These are phyloP conservation scores for Tetrapisispora arboricola DNA, from an alignment of 805 yeast genomes.

Conservation along the genomic window DNA sequence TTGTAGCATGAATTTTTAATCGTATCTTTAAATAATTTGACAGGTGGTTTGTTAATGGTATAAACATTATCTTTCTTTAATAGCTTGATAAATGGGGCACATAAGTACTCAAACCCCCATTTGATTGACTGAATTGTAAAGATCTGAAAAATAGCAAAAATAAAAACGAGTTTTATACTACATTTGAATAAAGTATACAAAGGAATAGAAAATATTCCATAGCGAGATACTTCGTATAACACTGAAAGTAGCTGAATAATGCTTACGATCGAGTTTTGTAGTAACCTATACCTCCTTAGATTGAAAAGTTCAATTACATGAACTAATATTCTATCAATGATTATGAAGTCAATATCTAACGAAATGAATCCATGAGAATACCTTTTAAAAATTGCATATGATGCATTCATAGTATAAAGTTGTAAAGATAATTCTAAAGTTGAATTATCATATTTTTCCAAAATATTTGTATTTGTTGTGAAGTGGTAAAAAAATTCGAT, in stretches of 20 bases:
- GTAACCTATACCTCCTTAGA: constrained; percentile 43
- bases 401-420: constrained; percentile 12
- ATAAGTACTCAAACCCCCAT: constrained; percentile 49
- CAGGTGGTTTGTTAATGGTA: constrained; percentile 17
- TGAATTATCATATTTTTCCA: constrained; percentile 22
- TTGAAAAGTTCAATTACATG: constrained; percentile 54
- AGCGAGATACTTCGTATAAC: constrained; percentile 45
- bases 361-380: constrained; percentile 1
- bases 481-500: constrained; percentile 42
- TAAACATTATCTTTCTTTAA: neutral
- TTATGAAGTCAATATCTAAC: constrained; percentile 38
- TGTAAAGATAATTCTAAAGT: constrained; percentile 22
- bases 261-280: constrained; percentile 56
- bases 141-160: constrained; percentile 40
- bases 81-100: constrained; percentile 11
- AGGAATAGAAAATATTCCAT: constrained; percentile 38
- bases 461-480: constrained; percentile 31
- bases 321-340: constrained; percentile 47
- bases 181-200: constrained; percentile 47
- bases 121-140: constrained; percentile 45
- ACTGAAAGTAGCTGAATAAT: constrained; percentile 32
- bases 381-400: neutral
- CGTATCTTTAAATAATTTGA: constrained; percentile 29
- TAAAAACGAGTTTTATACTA: constrained; percentile 43
- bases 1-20: constrained; percentile 22